Evolutionary conservation across 2,329 filamentous ascomycete genomes (phyloP).

Genomic region (Ophiostoma pallidulum): DNA sequence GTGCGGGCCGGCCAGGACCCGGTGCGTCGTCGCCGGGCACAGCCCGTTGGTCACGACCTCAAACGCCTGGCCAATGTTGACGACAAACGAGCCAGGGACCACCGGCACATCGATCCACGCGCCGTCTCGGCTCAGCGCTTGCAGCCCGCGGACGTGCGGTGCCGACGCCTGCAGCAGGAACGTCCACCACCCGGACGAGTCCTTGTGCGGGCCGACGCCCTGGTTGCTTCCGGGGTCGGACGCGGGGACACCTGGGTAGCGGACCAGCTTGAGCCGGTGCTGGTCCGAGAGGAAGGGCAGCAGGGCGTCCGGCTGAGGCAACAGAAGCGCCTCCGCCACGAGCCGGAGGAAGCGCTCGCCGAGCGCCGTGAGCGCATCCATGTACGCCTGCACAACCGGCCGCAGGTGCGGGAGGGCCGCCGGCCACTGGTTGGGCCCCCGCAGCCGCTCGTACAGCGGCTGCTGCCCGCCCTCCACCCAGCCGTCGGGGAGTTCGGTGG

Average conservation of each 20-base stretch:
- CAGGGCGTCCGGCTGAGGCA: conserved; percentile 39
- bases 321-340: conserved; percentile 44
- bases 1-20: conserved; percentile 25
- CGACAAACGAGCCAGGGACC: conserved; percentile 41
- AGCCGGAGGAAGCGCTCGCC: conserved; percentile 46
- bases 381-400: conserved; percentile 36
- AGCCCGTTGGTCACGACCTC: conserved; percentile 46
- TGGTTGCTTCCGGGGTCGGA: conserved; percentile 26
- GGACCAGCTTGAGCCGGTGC: conserved; percentile 50
- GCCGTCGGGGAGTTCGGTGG: conserved; percentile 39
- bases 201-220: conserved; percentile 54
- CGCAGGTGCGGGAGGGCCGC: conserved; percentile 20
- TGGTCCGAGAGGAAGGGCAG: conserved; percentile 45
- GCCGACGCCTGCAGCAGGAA: conserved; percentile 52
- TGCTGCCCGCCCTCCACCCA: conserved; percentile 21
- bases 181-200: conserved; percentile 55
- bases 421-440: conserved; percentile 32
- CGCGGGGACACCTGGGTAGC: conserved; percentile 32
- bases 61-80: conserved; percentile 50
- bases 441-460: conserved; percentile 33
- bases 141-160: conserved; percentile 37
- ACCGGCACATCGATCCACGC: conserved; percentile 41
- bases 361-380: conserved; percentile 39
- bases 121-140: conserved; percentile 39
- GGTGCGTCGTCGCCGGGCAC: conserved; percentile 43